Evolutionary conservation across 2,329 filamentous ascomycete genomes (phyloP).

Genomic region (Epichloe coenophiala): DNA sequence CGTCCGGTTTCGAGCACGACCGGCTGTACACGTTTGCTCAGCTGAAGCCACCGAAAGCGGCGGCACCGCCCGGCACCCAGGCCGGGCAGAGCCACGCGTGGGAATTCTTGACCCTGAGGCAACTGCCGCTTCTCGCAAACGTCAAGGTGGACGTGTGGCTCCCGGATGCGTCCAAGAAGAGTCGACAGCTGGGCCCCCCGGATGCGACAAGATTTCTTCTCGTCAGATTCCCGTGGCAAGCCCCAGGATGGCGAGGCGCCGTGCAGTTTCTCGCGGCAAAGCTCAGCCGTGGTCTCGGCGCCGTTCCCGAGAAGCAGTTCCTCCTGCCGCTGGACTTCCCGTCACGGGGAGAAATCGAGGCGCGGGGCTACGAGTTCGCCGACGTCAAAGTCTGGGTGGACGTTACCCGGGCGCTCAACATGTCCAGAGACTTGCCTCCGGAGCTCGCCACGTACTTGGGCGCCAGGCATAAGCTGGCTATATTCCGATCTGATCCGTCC

Average conservation of each 20-base stretch:
- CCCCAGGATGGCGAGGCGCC: constrained; percentile 33
- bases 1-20: constrained; percentile 64
- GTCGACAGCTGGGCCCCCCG: constrained; percentile 35
- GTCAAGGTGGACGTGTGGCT: constrained; percentile 56
- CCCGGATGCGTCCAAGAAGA: constrained; percentile 45
- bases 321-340: constrained; percentile 53
- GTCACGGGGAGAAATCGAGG: constrained; percentile 39
- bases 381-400: constrained; percentile 55
- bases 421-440: constrained; percentile 42
- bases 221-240: constrained; percentile 50
- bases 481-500: constrained; percentile 54
- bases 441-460: constrained; percentile 55
- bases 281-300: constrained; percentile 32
- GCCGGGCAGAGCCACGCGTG: constrained; percentile 29
- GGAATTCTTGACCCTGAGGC: constrained; percentile 58
- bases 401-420: constrained; percentile 37
- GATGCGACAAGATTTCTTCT: constrained; percentile 46
- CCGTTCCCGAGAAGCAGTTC: constrained; percentile 48
- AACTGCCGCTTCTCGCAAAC: constrained; percentile 57
- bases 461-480: constrained; percentile 47
- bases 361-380: constrained; percentile 44
- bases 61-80: not conserved
- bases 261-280: constrained; percentile 34
- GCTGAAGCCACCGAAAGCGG: constrained; percentile 12
- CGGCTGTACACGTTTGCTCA: constrained; percentile 75